Evolutionary conservation across 108 stramenopile species (phyloP), one percentile per base, ranked within the genome.

Genomic region (Asterionellopsis glacialis): DNA sequence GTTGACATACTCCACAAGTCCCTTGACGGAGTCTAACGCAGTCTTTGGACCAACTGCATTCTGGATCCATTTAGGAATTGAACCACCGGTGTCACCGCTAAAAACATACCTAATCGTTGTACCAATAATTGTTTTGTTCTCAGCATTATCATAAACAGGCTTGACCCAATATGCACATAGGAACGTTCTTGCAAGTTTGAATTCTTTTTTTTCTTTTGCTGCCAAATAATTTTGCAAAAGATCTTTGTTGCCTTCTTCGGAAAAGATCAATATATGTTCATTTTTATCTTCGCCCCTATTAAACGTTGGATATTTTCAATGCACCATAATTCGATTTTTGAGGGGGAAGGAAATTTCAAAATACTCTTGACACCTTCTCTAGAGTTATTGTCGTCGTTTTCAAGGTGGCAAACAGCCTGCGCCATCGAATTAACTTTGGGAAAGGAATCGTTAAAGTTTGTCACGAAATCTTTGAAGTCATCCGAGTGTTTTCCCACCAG

Each of bases 1-100:
- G 22, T 44, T 40, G 58, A 21, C 55, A 47, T 56, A 47, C 33
- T 56, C 13, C 9, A 56, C 33, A 11, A 56, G 33, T 56, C 55
- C 55, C 21, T 56, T 56, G 21, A 56, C 21, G 9, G 55, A 56
- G 28, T 56, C 55, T 22, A 56, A 42, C 33, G 55, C 55, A 9
- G 21, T 56, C 33, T 56, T 56, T 18, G 55, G 55, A 11, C 55
- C 55, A 42, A 56, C 55, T 19, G 55, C 55, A 56, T 38, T 56
- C 41, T 56, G 55, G 27, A 56, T 12, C 55, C 55, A 56, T 22
- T 56, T 38, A 9, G 55, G 55, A 9, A 56, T 56, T 9, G 55
- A 21, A 43, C 47, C 68, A 74, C 72, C 27, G 39, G 45, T 19
- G 52, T 50, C 33, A 33, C 33, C 33, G 7, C 33, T 33, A 33